These are phyloP conservation scores for Collybia mongolica DNA, from an alignment of 768 basidiomycete species.

Conservation along the genomic window DNA sequence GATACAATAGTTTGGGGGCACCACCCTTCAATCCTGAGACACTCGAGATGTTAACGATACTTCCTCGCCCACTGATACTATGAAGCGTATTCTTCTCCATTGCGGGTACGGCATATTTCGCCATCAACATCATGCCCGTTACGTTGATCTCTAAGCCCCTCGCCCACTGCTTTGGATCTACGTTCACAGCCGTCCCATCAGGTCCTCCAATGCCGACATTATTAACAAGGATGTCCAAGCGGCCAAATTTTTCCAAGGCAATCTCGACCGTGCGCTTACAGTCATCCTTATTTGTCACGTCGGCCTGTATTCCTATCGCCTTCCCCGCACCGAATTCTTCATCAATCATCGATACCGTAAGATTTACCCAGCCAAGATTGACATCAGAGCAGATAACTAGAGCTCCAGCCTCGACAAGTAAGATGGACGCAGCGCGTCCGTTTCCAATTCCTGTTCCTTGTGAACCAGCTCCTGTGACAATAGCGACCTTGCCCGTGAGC, in stretches of 20 bases:
- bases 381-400: slow-evolving; percentile 34
- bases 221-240: slow-evolving; percentile 41
- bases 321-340: slow-evolving; percentile 31
- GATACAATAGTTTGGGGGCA: slow-evolving; percentile 37
- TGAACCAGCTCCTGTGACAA: slow-evolving; percentile 42
- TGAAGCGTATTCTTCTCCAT: slow-evolving; percentile 34
- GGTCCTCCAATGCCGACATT: slow-evolving; percentile 41
- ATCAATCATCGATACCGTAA: slow-evolving; percentile 37
- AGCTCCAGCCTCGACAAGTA: slow-evolving; percentile 39
- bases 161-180: slow-evolving; percentile 33
- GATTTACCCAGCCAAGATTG: slow-evolving; percentile 32
- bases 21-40: slow-evolving; percentile 37
- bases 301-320: slow-evolving; percentile 31
- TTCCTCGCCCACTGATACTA: slow-evolving; percentile 31
- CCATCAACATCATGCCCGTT: slow-evolving; percentile 43
- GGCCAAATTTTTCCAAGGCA: slow-evolving; percentile 31
- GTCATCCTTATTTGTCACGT: slow-evolving; percentile 32
- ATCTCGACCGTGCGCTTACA: slow-evolving; percentile 35
- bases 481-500: slow-evolving; percentile 33
- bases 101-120: slow-evolving; percentile 39
- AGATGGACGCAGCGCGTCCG: slow-evolving; percentile 38
- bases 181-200: slow-evolving; percentile 34
- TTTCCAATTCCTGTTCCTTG: slow-evolving; percentile 38
- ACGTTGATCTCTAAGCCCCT: slow-evolving; percentile 37
- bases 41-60: slow-evolving; percentile 40